Base-by-base conservation (phyloP, 768 basidiomycete genomes). In the Mycena polygramma region DNA sequence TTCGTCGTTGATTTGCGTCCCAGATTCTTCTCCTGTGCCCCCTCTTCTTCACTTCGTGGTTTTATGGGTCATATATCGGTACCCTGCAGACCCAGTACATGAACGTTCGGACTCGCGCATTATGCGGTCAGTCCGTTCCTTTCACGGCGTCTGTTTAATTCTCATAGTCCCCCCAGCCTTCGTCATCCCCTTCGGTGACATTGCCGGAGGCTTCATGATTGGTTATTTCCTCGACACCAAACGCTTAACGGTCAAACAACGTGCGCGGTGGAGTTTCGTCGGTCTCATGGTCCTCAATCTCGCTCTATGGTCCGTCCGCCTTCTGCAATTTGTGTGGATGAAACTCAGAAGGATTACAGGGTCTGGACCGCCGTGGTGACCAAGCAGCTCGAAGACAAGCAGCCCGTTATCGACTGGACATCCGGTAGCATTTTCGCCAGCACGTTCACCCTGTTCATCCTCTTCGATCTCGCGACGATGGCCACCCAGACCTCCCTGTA, bases 11-110 rank as follows among this genome's bases (percentile, higher is more conserved):
- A 61, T 57, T 19, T 15, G 14, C 24, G 45, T 49, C 9, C 11
- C 46, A 79, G 78, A 79, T 80, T 45, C 77, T 80, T 26, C 74
- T 79, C 4, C 73, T 80, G 9, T 79, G 78, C 67, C 79, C 79
- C 3, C 69, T 80, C 10, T 80, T 81, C 64, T 81, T 81, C 70
- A 80, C 79, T 1, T 78, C 77, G 10, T 81, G 80, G 80, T 81
- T 81, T 65, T 81, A 79, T 48, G 77, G 77, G 19, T 77, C 76
- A 6, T 80, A 81, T 57, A 78, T 78, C 36, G 79, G 79, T 19
- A 81, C 80, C 35, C 63, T 81, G 17, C 79, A 81, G 75, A 81
- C 80, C 0, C 78, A 81, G 43, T 81, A 77, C 63, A 77, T 77
- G 70, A 79, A 77, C 58, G 78, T 81, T 45, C 76, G 80, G 17